phyloP scores from a whole-genome alignment of 306 rosid species.

The Prinsepia uniflora region DNA sequence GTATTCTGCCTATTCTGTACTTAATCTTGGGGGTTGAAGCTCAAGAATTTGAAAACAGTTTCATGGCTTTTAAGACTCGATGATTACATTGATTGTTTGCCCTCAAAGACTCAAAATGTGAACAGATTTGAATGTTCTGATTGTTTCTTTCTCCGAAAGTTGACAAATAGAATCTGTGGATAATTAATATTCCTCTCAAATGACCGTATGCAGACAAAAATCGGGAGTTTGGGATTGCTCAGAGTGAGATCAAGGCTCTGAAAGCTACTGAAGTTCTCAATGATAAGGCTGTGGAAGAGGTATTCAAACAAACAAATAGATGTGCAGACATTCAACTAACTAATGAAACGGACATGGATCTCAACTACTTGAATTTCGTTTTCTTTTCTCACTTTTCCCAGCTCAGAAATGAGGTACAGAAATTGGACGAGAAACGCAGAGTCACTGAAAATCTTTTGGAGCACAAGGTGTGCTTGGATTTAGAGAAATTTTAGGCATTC shows the following conservation, averaged over 20 bases:
- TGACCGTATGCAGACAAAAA: conserved; percentile 48
- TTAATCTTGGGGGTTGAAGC: too few relatives aligned
- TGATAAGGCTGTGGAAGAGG: conserved; percentile 85
- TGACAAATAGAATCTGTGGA: not conserved
- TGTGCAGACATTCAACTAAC: not conserved
- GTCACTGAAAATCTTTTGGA: conserved; percentile 51
- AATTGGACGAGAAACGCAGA: conserved; percentile 50
- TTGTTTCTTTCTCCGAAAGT: not conserved
- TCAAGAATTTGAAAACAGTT: too few relatives aligned
- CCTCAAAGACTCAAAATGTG: not conserved
- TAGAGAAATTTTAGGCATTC: conserved; percentile 10
- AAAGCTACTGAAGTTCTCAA: conserved; percentile 64
- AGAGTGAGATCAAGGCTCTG: conserved; percentile 68
- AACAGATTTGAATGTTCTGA: not conserved
- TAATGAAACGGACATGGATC: not conserved
- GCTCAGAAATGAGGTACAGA: conserved; percentile 53
- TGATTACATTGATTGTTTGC: not conserved
- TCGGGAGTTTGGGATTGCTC: conserved; percentile 49
- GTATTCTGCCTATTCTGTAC: too few relatives aligned
- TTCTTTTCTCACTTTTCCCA: conserved; percentile 28
- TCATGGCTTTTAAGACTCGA: not conserved
- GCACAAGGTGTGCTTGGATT: conserved; percentile 55
- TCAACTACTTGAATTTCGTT: not conserved
- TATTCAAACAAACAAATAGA: conserved; percentile 16
- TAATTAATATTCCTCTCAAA: too few relatives aligned